phyloP scores from a whole-genome alignment of 352 stramenopile genomes.

The Globisporangium echinulatum region DNA sequence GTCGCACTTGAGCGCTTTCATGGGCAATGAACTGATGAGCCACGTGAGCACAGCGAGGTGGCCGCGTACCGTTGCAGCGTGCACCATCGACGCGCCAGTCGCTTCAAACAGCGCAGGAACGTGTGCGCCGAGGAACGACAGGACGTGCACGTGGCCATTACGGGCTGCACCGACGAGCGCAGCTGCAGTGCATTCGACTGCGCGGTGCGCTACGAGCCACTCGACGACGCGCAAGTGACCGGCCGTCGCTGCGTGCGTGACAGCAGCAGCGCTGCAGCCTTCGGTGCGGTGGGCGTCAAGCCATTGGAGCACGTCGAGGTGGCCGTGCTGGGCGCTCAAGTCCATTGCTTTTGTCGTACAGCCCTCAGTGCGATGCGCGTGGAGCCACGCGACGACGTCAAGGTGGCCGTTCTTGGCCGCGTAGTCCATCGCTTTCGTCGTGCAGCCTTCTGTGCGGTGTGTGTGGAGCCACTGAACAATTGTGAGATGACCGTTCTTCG shows the following conservation, averaged over 20 bases:
- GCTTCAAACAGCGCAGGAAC: conserved; percentile 47
- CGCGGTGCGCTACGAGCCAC: conserved; percentile 47
- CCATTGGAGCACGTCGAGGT: conserved; percentile 60
- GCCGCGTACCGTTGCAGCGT: conserved; percentile 53
- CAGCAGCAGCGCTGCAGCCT: conserved; percentile 56
- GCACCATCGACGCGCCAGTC: conserved; percentile 52
- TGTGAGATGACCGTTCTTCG: conserved; percentile 42
- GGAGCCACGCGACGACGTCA: conserved; percentile 50
- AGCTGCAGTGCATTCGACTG: conserved; percentile 37
- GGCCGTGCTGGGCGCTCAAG: conserved; percentile 50
- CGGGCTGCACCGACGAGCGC: conserved; percentile 59
- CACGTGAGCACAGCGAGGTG: conserved; percentile 50
- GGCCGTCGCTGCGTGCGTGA: conserved; percentile 51
- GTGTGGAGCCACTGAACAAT: conserved; percentile 59
- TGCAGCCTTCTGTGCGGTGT: conserved; percentile 52
- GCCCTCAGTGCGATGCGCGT: conserved; percentile 31
- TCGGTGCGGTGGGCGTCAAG: conserved; percentile 57
- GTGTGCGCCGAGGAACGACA: conserved; percentile 40
- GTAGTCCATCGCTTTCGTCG: conserved; percentile 56
- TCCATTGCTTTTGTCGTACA: conserved; percentile 62
- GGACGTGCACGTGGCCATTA: conserved; percentile 46
- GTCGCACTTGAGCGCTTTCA: conserved; percentile 66
- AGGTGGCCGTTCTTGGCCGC: conserved; percentile 52
- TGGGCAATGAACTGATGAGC: conserved; percentile 48
- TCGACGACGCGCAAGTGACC: conserved; percentile 51